Evolutionary conservation across 2,329 filamentous ascomycete species (phyloP).

Genomic region (Tympanopsis confertula): DNA sequence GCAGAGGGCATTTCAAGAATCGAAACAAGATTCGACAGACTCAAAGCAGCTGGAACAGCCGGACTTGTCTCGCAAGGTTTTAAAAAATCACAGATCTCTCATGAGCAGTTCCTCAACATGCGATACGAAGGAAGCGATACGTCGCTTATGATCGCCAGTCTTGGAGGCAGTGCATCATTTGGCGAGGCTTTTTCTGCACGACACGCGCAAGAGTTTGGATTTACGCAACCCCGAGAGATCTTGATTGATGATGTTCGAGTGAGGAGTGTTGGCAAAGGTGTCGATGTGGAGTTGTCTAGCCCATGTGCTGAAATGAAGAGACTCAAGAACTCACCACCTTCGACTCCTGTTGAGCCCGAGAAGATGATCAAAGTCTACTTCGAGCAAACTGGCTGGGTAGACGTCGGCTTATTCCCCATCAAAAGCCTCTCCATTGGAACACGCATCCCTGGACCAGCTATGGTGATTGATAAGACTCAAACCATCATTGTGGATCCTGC

Average conservation of each 20-base stretch:
- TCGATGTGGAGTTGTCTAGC: constrained; percentile 3
- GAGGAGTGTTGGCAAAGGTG: constrained; percentile 14
- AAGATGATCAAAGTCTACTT: constrained; percentile 9
- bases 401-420: constrained; percentile 7
- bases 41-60: neutral
- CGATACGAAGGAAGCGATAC: constrained; percentile 29
- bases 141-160: constrained; percentile 24
- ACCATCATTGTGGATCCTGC: constrained; percentile 27
- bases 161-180: constrained; percentile 16
- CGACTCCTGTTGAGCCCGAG: constrained; percentile 5
- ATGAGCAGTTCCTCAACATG: constrained; percentile 26
- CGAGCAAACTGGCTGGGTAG: constrained; percentile 3
- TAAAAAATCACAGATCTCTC: constrained; percentile 3
- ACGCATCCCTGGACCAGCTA: constrained; percentile 2
- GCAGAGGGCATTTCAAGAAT: neutral
- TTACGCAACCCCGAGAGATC: constrained; percentile 22
- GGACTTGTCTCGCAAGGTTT: neutral
- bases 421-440: neutral
- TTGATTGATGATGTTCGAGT: constrained; percentile 30
- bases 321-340: constrained; percentile 6
- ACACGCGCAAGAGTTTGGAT: constrained; percentile 28
- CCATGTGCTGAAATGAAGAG: constrained; percentile 10
- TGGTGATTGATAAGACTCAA: constrained; percentile 23
- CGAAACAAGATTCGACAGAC: neutral
- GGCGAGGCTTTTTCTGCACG: constrained; percentile 18